phyloP scores from a whole-genome alignment of 176 grass and related monocot genomes.

The Triticum dicoccoides region DNA sequence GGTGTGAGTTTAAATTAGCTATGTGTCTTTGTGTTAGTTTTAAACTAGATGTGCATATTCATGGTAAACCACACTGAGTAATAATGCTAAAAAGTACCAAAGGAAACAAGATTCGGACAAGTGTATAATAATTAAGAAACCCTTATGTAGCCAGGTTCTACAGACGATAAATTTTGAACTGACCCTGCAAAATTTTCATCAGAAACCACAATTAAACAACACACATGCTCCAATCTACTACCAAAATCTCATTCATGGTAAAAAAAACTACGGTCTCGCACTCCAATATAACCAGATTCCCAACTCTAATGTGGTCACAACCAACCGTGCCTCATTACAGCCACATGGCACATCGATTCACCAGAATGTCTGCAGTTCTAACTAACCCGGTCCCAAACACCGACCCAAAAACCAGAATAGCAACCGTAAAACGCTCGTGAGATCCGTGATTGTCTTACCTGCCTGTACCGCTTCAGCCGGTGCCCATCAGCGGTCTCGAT shows the following conservation, averaged over 20 bases:
- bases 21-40: background rate
- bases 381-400: background rate
- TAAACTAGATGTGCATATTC: background rate
- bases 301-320: background rate
- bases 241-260: background rate
- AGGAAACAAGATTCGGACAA: background rate
- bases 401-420: background rate
- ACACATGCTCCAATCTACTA: background rate
- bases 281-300: background rate
- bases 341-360: background rate
- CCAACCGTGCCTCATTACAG: background rate
- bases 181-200: background rate
- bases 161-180: background rate
- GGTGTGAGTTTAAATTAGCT: too few species aligned
- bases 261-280: background rate
- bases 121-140: background rate
- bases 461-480: constrained; percentile 74
- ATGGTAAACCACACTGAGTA: background rate
- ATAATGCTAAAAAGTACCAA: background rate
- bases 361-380: background rate
- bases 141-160: background rate
- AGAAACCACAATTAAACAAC: background rate
- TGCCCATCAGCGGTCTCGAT: constrained; percentile 77
- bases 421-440: background rate
- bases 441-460: constrained; percentile 44